Base-by-base conservation (phyloP, 768 basidiomycete genomes). In the Leccinum boreale region DNA sequence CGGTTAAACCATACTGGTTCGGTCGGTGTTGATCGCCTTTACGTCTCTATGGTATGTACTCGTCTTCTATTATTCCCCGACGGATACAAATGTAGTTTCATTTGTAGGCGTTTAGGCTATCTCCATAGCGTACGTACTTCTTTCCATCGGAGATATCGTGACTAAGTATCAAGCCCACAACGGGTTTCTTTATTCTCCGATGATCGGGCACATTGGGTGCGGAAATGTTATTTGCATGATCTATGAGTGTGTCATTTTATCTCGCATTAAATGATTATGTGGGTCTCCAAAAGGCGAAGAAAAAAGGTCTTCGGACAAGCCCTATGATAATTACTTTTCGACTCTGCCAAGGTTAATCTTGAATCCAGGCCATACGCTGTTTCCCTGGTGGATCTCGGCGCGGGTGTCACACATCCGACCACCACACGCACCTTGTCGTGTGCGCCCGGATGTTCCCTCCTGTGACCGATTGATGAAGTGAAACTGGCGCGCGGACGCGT, bases 331-430 rank as follows among this genome's bases (percentile, higher is more conserved):
- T 62, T 50, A 24, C 50, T 52, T 53, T 53, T 60, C 50, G 21
- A 28, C 58, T 39, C 54, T 52, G 26, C 49, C 58, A 58, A 68
- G 51, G 68, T 70, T 69, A 69, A 69, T 70, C 68, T 63, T 58
- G 57, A 60, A 48, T 60, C 47, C 11, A 28, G 17, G 52, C n/a
- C 33, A 26, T 15, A 21, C 36, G 36, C 36, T 36, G 53, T 58
- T 57, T 55, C 45, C 9, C 17, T 66, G 56, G 57, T 36, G 60
- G 52, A 62, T 68, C 56, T 63, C 49, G 55, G 58, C 28, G n/a
- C 24, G 39, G 39, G n/a, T 50, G 47, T 23, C 46, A 58, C 24
- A 31, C 33, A 35, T 36, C 51, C 21, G 23, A 23, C 17, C 23
- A 50, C 55, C 15, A 23, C 26, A 24, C 42, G 19, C 31, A 36